These are phyloP conservation scores for Ceratobasidium sp. DNA, from an alignment of 1,284 basidiomycete genomes.

Conservation along the genomic window DNA sequence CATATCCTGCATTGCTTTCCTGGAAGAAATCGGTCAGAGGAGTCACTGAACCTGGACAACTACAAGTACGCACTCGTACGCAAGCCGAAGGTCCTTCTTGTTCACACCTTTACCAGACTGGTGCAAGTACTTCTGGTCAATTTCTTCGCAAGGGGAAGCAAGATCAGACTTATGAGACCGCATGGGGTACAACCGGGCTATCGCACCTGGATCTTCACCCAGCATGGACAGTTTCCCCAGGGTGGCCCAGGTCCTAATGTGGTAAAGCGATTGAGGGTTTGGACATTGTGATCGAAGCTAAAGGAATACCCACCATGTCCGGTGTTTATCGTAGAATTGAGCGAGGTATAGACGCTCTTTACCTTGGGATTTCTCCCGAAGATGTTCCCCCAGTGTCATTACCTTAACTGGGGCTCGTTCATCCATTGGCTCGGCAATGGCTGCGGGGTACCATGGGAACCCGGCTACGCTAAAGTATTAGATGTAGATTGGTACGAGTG, in stretches of 20 bases:
- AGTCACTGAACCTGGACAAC: too few relatives aligned
- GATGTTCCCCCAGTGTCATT: slow-evolving; percentile 56
- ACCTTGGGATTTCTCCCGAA: slow-evolving; percentile 40
- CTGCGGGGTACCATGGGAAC: slow-evolving; percentile 77
- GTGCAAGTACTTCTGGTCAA: slow-evolving; percentile 51
- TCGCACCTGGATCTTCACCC: slow-evolving; percentile 70
- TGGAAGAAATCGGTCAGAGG: background rate
- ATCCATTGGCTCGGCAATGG: slow-evolving; percentile 68
- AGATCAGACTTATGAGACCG: slow-evolving; percentile 3
- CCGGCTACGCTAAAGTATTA: slow-evolving; percentile 60
- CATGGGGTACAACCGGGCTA: background rate
- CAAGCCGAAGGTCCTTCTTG: slow-evolving; percentile 24
- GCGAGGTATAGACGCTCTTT: slow-evolving; percentile 67
- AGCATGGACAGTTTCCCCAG: slow-evolving; percentile 66
- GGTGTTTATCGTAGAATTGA: slow-evolving; percentile 74
- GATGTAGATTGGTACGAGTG: background rate
- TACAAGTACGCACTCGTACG: slow-evolving; percentile 46
- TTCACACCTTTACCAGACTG: slow-evolving; percentile 36
- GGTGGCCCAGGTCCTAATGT: slow-evolving; percentile 67
- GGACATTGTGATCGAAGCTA: background rate
- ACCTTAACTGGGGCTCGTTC: slow-evolving; percentile 67
- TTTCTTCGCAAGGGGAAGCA: slow-evolving; percentile 43
- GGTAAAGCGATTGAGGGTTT: background rate
- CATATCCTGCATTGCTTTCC: slow-evolving; percentile 46
- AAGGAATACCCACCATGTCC: slow-evolving; percentile 66